phyloP scores from a whole-genome alignment of 345 rosid species.

The Hibiscus syriacus region DNA sequence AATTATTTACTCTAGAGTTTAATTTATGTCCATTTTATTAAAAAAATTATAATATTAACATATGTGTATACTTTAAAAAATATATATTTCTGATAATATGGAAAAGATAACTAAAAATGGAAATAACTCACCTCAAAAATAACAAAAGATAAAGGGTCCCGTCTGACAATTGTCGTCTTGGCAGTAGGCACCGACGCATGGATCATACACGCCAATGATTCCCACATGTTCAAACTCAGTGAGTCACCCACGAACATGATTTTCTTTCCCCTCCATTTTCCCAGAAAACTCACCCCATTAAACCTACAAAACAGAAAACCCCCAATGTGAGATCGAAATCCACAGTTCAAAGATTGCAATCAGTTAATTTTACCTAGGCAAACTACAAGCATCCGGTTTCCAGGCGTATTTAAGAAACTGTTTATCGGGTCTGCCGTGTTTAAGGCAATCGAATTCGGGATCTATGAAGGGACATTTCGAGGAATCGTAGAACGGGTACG shows the following conservation, averaged over 20 bases:
- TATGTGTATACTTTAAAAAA: too few relatives aligned
- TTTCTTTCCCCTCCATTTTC: slow-evolving; percentile 72
- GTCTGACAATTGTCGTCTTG: slow-evolving; percentile 38
- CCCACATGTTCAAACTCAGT: slow-evolving; percentile 97
- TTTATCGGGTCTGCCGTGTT: slow-evolving; percentile 64
- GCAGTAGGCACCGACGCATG: slow-evolving; percentile 80
- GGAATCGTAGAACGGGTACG: slow-evolving; percentile 58
- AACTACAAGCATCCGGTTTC: slow-evolving; percentile 64
- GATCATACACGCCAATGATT: slow-evolving; percentile 84
- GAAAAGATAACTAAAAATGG: neutral
- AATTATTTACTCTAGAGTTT: too few relatives aligned
- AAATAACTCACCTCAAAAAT: slow-evolving; percentile 48
- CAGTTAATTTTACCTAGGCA: slow-evolving; percentile 47
- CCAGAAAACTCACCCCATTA: slow-evolving; percentile 56
- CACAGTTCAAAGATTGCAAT: neutral
- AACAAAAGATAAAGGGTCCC: slow-evolving; percentile 49
- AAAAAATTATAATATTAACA: too few relatives aligned
- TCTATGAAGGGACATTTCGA: slow-evolving; percentile 70
- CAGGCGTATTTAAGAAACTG: slow-evolving; percentile 78
- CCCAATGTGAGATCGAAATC: neutral
- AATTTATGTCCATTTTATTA: too few relatives aligned
- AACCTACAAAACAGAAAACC: slow-evolving; percentile 37
- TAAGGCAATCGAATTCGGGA: slow-evolving; percentile 63
- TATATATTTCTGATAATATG: too few relatives aligned
- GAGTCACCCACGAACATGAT: slow-evolving; percentile 99